Base-by-base conservation (phyloP, 345 rosid species). In the Eutrema yunnanense region DNA sequence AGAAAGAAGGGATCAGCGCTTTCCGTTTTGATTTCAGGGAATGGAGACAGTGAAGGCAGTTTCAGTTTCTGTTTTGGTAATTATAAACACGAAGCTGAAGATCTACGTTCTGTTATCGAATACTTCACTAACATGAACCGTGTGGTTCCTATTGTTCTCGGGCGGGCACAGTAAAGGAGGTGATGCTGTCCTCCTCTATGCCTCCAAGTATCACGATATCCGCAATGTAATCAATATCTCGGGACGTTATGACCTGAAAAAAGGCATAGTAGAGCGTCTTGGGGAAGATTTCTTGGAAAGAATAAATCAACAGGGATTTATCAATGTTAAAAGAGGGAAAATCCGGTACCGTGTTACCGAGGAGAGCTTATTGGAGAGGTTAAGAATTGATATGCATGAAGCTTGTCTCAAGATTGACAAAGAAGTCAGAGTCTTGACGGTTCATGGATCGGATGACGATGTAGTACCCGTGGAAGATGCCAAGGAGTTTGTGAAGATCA, bases 371-470 rank as follows among this genome's bases (percentile, higher is more conserved):
- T 14, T 46, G 26, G 27, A 47, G 26, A 6, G 26, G 9, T 16
- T 47, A 47, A 47, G 65, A 52, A 86, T 81, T 48, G 81, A 90
- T 78, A 82, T 80, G 76, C 85, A 71, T n/a, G n/a, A n/a, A n/a
- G n/a, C n/a, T n/a, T n/a, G n/a, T n/a, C n/a, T 84, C 69, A 57
- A 71, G 59, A 84, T 88, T 53, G 82, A 68, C 52, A 78, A 67
- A 71, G 84, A 78, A 37, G 84, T 90, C 96, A 86, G 89, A 90
- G 86, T 87, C 42, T 69, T 86, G 86, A 87, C 89, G 14, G 80
- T 89, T 58, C 96, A 89, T 38, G 96, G 92, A 77, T 62, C 86
- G 43, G 78, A 62, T 27, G 96, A 89, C 36, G 48, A 78, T 50
- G 37, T 77, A 34, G n/a, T n/a, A n/a, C n/a, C n/a, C n/a, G n/a